phyloP scores from a whole-genome alignment of 75 land plant species.

The Adiantum capillusveneris region DNA sequence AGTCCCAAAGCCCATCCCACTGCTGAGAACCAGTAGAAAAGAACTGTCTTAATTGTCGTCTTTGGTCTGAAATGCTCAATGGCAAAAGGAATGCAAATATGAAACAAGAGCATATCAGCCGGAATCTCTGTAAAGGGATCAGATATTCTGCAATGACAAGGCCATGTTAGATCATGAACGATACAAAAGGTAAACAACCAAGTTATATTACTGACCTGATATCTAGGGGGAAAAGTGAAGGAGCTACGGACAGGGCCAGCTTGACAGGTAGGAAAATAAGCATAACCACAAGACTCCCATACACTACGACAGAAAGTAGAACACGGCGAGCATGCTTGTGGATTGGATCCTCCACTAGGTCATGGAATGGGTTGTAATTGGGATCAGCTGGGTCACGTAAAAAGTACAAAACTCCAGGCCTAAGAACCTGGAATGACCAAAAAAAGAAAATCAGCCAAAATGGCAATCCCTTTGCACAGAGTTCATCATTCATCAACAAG shows the following conservation, averaged over 20 bases:
- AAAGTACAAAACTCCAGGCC: conserved; percentile 87
- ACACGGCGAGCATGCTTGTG: conserved; percentile 99
- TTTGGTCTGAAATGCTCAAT: conserved; percentile 86
- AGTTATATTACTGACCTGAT: conserved; percentile 25
- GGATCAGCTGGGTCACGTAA: conserved; percentile 98
- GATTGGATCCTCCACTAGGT: conserved; percentile 95
- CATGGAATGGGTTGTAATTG: conserved; percentile 96
- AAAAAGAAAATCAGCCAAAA: conserved; percentile 3
- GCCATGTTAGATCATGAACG: not conserved
- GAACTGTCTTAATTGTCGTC: conserved; percentile 68
- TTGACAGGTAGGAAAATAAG: conserved; percentile 91
- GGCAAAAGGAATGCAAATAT: conserved; percentile 92
- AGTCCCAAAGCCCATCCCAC: conserved; percentile 96
- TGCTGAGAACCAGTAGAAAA: conserved; percentile 75
- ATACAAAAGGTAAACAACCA: not conserved
- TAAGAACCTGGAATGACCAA: conserved; percentile 49
- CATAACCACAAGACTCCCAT: conserved; percentile 97
- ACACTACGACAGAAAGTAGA: conserved; percentile 84
- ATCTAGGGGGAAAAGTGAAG: conserved; percentile 87
- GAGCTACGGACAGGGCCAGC: conserved; percentile 78
- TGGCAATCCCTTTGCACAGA: not conserved
- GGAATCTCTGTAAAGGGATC: conserved; percentile 99
- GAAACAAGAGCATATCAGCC: conserved; percentile 84
- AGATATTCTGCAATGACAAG: conserved; percentile 51
- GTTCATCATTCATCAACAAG: not conserved